Evolutionary conservation across 129 eudicot species (phyloP).

Genomic region (Chrysanthemum seticuspe): DNA sequence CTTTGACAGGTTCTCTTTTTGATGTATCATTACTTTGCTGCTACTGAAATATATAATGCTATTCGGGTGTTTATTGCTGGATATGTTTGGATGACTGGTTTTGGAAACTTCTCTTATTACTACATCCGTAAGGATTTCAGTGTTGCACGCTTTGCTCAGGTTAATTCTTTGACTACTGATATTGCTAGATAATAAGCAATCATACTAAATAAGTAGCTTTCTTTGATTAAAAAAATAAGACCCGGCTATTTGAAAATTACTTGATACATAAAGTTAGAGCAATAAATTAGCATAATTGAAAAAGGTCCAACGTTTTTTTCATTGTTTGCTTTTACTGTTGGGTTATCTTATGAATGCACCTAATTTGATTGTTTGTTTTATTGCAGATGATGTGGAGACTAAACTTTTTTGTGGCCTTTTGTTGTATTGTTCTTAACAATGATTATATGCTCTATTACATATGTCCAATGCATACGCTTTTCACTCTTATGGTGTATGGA

Average conservation of each 20-base stretch:
- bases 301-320: background rate
- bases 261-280: background rate
- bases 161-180: conserved; percentile 20
- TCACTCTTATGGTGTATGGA: conserved; percentile 90
- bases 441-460: conserved; percentile 89
- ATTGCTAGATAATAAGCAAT: conserved; percentile 11
- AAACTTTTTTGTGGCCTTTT: conserved; percentile 80
- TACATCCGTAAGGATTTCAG: conserved; percentile 54
- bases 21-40: conserved; percentile 47
- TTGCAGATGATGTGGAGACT: conserved; percentile 99
- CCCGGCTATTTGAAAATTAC: background rate
- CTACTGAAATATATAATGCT: conserved; percentile 41
- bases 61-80: conserved; percentile 45
- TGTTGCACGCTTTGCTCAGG: conserved; percentile 86
- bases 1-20: conserved; percentile 35
- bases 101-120: conserved; percentile 58
- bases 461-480: conserved; percentile 95
- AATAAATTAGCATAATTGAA: background rate
- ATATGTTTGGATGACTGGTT: conserved; percentile 56
- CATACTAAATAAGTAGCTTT: background rate
- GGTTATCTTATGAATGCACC: conserved; percentile 6
- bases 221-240: background rate
- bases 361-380: conserved; percentile 18
- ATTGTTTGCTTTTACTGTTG: background rate
- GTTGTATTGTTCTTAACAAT: conserved; percentile 78